Base-by-base conservation (phyloP, 108 stramenopile species). In the Aurantiochytrium sp. region DNA sequence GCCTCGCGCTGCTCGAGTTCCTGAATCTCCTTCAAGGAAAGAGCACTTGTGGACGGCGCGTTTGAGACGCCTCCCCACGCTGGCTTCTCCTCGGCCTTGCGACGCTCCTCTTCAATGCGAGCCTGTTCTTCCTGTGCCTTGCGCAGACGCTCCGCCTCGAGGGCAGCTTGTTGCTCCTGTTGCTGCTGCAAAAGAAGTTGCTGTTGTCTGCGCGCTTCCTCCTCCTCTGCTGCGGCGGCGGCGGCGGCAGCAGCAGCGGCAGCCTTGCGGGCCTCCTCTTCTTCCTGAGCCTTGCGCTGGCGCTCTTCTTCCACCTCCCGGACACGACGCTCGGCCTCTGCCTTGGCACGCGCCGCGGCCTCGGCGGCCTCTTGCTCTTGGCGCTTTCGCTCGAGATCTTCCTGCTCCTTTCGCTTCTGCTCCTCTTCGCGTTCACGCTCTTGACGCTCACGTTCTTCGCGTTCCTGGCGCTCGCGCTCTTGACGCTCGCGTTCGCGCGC, bases 281-380 rank as follows among this genome's bases (percentile, higher is more conserved):
- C 25, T 29, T 71, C 23, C 69, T 53, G 93, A 72, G 44, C 89
- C 89, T 43, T 57, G 72, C 53, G 92, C 60, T 49, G 88, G 88
- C 89, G 87, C 51, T 69, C 64, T 18, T 69, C 44, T 44, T 21
- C 72, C 19, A 58, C 58, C 21, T 57, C 55, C 8, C 55, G 55
- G 55, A 16, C 55, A 16, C 55, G 55, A 16, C 55, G 55, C 16
- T 57, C 55, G 55, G 55, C 55, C 55, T 57, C 55, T 8, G 55
- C 55, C 55, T 57, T 57, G 55, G 55, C 55, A 16, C 55, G 55
- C 8, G 55, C 55, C 8, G 55, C 55, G 64, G 64, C 64, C 42
- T 69, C 35, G 25, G 35, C 35, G n/a, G 35, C 35, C 64, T 72
- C 5, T 35, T 89, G 71, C 35, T 71, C 42, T 49, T 89, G 71